Base-by-base conservation (phyloP, 2,329 filamentous ascomycete species). In the Claviceps monticola region DNA sequence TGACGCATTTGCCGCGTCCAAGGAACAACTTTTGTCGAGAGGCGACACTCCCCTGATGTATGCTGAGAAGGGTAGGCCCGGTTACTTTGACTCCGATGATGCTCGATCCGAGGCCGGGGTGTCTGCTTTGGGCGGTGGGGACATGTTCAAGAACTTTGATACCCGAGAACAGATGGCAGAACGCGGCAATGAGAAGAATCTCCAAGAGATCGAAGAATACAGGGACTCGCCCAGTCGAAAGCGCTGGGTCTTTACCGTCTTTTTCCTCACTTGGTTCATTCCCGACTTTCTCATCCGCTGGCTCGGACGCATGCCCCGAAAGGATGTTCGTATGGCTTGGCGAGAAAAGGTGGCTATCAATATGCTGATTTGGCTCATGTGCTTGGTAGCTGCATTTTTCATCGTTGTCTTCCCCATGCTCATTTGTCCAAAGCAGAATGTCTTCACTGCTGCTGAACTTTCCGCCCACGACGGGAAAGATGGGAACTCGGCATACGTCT, bases 341-440 rank as follows among this genome's bases (percentile, higher is more conserved):
- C 79, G 93, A 63, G 93, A 98, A 67, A 98, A 98, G 74, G 67
- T 98, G 54, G 91, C 93, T 51, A 98, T 98, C 76, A 98, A 98
- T 73, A 75, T 98, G 66, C 78, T 97, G 63, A 98, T 98, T 64
- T 98, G 94, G 93, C 72, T 91, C 53, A 80, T 78, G 64, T 97
- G 91, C 69, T 72, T 71, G 16, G 68, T 86, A 48, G 82, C 87
- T 29, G 78, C 85, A 52, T 98, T 98, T 73, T 86, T 98, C 74
- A 88, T 97, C 62, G 77, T 97, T 55, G 76, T 83, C 51, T 94
- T 98, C 63, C 94, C 94, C 1, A 71, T 76, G 58, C 70, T 97
- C 56, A 88, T 98, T 61, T 98, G 93, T 68, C 93, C 93, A 0
- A 91, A 75, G 19, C 93, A 98, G 65, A 71, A 95, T 62, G 88